Conservation (phyloP, 441 rosid species). For the Lepidium campestre region DNA sequence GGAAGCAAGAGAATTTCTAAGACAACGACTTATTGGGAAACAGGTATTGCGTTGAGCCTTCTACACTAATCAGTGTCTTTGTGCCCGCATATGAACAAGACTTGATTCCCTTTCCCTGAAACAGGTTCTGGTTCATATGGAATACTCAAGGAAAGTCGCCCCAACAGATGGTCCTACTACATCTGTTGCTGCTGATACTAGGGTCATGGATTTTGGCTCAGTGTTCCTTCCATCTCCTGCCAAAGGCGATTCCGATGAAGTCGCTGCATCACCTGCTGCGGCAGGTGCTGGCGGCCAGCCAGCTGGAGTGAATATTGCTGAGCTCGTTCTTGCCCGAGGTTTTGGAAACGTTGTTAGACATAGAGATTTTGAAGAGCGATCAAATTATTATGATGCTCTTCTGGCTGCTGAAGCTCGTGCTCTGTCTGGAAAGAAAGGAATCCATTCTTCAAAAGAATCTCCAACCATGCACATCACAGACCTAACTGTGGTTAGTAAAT, state of each 20-base stretch:
- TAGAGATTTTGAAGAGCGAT: slow-evolving; percentile 94
- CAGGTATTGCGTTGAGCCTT: slow-evolving; percentile 42
- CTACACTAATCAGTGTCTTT: background rate
- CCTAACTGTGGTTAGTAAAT: slow-evolving; percentile 51
- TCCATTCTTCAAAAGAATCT: slow-evolving; percentile 75
- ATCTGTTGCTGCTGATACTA: slow-evolving; percentile 49
- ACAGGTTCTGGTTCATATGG: slow-evolving; percentile 91
- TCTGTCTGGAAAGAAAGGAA: slow-evolving; percentile 59
- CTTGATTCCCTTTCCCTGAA: background rate
- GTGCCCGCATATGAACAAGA: background rate
- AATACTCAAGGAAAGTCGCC: slow-evolving; percentile 77
- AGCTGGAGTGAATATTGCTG: slow-evolving; percentile 70
- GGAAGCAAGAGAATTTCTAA: slow-evolving; percentile 80
- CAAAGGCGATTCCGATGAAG: slow-evolving; percentile 61
- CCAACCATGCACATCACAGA: slow-evolving; percentile 79
- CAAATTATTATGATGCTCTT: slow-evolving; percentile 85
- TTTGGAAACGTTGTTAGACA: slow-evolving; percentile 75
- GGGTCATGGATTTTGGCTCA: slow-evolving; percentile 90
- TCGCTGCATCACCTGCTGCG: slow-evolving; percentile 39
- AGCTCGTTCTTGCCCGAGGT: slow-evolving; percentile 74
- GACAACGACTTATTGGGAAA: slow-evolving; percentile 73
- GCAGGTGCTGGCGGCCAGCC: slow-evolving; percentile 40
- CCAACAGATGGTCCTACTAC: slow-evolving; percentile 51
- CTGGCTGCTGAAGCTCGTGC: slow-evolving; percentile 95
- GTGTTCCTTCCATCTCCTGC: slow-evolving; percentile 60